These are phyloP conservation scores for Rutstroemia sp. DNA, from an alignment of 2,329 filamentous ascomycete species.

Conservation along the genomic window DNA sequence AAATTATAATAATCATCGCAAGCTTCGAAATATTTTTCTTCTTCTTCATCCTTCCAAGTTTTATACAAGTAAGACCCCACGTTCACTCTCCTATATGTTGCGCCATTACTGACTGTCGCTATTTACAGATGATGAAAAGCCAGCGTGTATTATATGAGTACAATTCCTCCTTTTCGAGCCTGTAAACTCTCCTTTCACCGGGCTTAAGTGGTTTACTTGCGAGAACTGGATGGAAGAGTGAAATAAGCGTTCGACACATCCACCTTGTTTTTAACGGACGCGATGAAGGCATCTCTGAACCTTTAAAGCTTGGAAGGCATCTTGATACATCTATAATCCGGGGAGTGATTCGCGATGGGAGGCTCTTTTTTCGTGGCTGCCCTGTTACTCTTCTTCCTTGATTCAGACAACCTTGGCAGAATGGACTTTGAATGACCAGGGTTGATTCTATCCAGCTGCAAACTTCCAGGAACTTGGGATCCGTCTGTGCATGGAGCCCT, in stretches of 20 bases:
- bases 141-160: conserved; percentile 90
- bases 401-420: too few relatives aligned
- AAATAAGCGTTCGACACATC: conserved; percentile 99
- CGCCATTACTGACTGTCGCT: conserved; percentile 28
- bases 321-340: not conserved
- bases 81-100: conserved; percentile 4
- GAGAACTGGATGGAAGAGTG: conserved; percentile 65
- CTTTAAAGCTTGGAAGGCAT: conserved; percentile 47
- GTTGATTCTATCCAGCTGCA: too few relatives aligned
- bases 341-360: not conserved
- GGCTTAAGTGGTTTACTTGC: conserved; percentile 83
- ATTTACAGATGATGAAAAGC: conserved; percentile 94
- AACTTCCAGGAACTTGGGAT: not conserved
- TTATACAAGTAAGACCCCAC: conserved; percentile 74
- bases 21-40: conserved; percentile 33
- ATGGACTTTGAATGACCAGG: too few relatives aligned
- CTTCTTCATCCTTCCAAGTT: conserved; percentile 97
- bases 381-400: not conserved
- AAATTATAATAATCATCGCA: conserved; percentile 26
- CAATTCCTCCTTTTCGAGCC: conserved; percentile 56
- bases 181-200: conserved; percentile 77
- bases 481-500: not conserved
- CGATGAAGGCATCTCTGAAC: conserved; percentile 96
- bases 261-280: conserved; percentile 97
- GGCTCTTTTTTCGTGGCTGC: not conserved